Evolutionary conservation across 1,284 basidiomycete species (phyloP).

Genomic region (Ganoderma multipileum): DNA sequence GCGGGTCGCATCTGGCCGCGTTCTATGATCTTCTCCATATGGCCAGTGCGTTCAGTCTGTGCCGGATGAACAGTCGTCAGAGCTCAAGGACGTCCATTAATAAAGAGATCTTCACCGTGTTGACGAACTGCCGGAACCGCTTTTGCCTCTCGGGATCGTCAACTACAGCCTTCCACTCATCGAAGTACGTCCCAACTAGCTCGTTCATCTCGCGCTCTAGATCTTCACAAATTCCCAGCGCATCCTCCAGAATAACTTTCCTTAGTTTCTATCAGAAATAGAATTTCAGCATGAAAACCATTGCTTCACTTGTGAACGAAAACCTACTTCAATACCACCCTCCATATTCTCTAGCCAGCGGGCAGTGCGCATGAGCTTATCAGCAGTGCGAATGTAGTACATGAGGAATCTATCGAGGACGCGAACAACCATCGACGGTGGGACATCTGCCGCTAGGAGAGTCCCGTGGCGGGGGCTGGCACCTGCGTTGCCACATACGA

Average conservation of each 20-base stretch:
- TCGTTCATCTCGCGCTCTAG: constrained; percentile 76
- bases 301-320: background rate
- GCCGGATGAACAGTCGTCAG: background rate
- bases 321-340: constrained; percentile 66
- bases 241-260: constrained; percentile 76
- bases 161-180: constrained; percentile 78
- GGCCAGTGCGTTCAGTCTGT: constrained; percentile 53
- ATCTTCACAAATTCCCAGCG: constrained; percentile 77
- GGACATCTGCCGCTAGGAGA: constrained; percentile 62
- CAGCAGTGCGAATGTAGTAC: constrained; percentile 79
- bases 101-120: constrained; percentile 50
- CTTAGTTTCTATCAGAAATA: constrained; percentile 53
- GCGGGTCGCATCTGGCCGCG: constrained; percentile 73
- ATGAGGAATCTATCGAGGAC: constrained; percentile 77
- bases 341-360: constrained; percentile 80
- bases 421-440: constrained; percentile 65
- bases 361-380: constrained; percentile 73
- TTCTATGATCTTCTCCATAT: constrained; percentile 66
- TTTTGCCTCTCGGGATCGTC: constrained; percentile 59
- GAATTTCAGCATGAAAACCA: background rate
- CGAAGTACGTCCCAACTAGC: constrained; percentile 70
- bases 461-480: constrained; percentile 67
- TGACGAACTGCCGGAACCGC: constrained; percentile 74
- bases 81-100: background rate
- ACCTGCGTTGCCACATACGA: constrained; percentile 76